phyloP scores from a whole-genome alignment of 2,329 filamentous ascomycete species.

The Nemania sp. region DNA sequence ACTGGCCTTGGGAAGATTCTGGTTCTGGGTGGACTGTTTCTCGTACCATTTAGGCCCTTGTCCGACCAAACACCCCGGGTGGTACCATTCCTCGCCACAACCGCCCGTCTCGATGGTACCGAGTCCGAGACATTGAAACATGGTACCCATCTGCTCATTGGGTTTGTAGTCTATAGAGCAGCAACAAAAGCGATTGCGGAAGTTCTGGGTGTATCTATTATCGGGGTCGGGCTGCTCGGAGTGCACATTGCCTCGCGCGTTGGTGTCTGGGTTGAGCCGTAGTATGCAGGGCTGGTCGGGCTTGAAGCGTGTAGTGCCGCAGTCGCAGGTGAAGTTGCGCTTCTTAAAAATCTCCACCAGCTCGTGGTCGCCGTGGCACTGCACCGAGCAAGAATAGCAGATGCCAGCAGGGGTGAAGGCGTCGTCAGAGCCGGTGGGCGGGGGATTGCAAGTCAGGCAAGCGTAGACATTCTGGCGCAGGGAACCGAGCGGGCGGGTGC shows the following conservation, averaged over 20 bases:
- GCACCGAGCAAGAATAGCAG: slow-evolving; percentile 95
- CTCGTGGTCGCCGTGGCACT: slow-evolving; percentile 93
- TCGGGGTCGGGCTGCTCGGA: slow-evolving; percentile 71
- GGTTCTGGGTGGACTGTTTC: slow-evolving; percentile 46
- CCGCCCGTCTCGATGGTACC: slow-evolving; percentile 80
- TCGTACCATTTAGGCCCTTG: slow-evolving; percentile 75
- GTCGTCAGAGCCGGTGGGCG: slow-evolving; percentile 65
- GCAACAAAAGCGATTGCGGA: slow-evolving; percentile 87
- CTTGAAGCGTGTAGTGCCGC: slow-evolving; percentile 81
- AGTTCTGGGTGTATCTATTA: slow-evolving; percentile 97
- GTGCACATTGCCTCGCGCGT: slow-evolving; percentile 75
- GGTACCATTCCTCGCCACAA: slow-evolving; percentile 98
- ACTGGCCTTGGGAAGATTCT: slow-evolving; percentile 29
- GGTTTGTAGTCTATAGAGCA: slow-evolving; percentile 89
- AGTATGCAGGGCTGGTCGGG: slow-evolving; percentile 72
- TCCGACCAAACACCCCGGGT: slow-evolving; percentile 88
- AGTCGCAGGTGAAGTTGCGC: slow-evolving; percentile 95
- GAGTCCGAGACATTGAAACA: slow-evolving; percentile 95
- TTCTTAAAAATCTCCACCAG: slow-evolving; percentile 96
- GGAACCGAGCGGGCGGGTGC: slow-evolving; percentile 86
- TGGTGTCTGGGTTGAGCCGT: slow-evolving; percentile 72
- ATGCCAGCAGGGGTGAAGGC: slow-evolving; percentile 77
- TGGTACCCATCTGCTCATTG: slow-evolving; percentile 88
- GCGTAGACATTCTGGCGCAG: slow-evolving; percentile 89
- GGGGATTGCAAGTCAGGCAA: slow-evolving; percentile 90